Conservation (phyloP, 495 filamentous ascomycete genomes). For the Tuber brumale region DNA sequence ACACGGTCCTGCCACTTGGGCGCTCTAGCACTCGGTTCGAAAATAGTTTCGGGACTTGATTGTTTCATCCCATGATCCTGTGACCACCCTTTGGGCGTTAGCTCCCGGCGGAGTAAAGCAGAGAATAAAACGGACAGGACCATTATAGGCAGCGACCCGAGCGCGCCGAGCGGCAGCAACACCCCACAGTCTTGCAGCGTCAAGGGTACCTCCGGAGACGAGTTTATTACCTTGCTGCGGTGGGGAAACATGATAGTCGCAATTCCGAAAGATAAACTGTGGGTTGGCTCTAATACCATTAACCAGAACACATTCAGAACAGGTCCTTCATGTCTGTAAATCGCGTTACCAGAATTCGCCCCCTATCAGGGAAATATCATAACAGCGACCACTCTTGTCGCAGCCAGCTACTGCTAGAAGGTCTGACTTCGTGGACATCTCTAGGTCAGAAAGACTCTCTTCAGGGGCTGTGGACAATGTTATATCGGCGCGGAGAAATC, state of each 20-base stretch:
- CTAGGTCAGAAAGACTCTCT: constrained; percentile 77
- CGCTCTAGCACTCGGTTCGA: constrained; percentile 75
- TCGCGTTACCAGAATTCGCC: constrained; percentile 68
- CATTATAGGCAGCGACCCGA: constrained; percentile 71
- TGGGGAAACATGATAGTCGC: too few relatives aligned
- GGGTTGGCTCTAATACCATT: too few relatives aligned
- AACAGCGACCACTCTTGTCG: constrained; percentile 92
- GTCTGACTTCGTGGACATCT: constrained; percentile 70
- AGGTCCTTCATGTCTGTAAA: too few relatives aligned
- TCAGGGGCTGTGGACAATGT: too few relatives aligned
- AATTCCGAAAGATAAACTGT: too few relatives aligned
- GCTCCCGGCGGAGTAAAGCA: constrained; percentile 60
- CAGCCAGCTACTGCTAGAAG: constrained; percentile 80
- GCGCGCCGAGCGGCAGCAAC: constrained; percentile 51
- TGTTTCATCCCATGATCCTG: constrained; percentile 93
- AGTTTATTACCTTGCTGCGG: too few relatives aligned
- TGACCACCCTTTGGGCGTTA: constrained; percentile 62
- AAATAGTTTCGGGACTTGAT: constrained; percentile 78
- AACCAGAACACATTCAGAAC: too few relatives aligned
- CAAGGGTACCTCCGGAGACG: too few relatives aligned
- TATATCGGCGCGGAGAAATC: too few relatives aligned
- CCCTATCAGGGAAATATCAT: constrained; percentile 68
- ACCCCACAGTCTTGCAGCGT: too few relatives aligned
- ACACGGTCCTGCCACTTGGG: constrained; percentile 84
- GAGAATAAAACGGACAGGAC: constrained; percentile 68